Evolutionary conservation across 2,329 filamentous ascomycete genomes (phyloP).

Genomic region (Myriosclerotinia scirpicola): DNA sequence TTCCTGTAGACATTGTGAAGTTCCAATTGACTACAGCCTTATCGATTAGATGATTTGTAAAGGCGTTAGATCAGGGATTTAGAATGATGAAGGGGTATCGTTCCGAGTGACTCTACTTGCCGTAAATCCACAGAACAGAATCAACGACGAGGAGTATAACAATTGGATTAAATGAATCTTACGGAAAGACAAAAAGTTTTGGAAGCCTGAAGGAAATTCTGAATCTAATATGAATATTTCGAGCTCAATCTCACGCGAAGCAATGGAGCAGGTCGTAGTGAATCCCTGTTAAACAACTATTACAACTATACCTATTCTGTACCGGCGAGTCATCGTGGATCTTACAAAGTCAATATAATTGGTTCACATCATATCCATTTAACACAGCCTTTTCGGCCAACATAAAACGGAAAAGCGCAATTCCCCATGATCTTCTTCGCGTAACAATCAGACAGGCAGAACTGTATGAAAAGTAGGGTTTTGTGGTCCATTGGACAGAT

Average conservation of each 20-base stretch:
- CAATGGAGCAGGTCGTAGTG: conserved; percentile 4
- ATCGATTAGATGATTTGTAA: conserved; percentile 9
- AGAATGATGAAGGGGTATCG: neutral
- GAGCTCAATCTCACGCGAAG: conserved; percentile 12
- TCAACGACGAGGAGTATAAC: conserved; percentile 12
- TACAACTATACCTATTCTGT: conserved; percentile 7
- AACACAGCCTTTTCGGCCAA: conserved; percentile 19
- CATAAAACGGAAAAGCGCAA: conserved; percentile 11
- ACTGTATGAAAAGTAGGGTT: neutral
- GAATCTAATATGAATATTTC: conserved; percentile 17
- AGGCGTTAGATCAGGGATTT: neutral
- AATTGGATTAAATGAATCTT: conserved; percentile 6
- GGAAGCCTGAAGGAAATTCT: neutral
- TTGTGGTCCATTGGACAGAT: neutral
- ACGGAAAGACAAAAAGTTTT: conserved; percentile 6
- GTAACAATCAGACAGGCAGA: conserved; percentile 11
- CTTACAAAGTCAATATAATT: neutral
- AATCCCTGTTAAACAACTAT: neutral
- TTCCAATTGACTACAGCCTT: conserved; percentile 16
- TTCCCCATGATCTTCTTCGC: conserved; percentile 13
- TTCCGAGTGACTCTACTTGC: conserved; percentile 15
- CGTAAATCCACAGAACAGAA: conserved; percentile 1
- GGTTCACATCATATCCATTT: neutral
- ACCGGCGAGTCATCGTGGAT: conserved; percentile 14
- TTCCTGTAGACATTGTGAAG: conserved; percentile 12